Percentiles rank a stretch among this genome's conserved stretches.
Conservation (phyloP, 495 filamentous ascomycete genomes). For the Penicillium daleae region DNA sequence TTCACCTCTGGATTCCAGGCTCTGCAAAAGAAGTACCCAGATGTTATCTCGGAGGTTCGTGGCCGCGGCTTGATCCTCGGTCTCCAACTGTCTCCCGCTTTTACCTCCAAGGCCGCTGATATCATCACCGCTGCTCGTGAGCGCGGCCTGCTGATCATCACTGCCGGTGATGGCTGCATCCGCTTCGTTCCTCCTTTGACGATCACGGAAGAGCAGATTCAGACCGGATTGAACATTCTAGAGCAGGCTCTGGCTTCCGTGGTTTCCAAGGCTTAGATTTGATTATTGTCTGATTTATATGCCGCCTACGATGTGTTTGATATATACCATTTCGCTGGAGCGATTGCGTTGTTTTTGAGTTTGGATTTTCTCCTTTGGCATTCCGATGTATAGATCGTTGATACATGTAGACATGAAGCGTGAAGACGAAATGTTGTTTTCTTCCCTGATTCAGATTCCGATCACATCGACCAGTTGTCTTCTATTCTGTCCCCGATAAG, state of each 20-base stretch:
- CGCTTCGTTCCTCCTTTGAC: conserved; percentile 84
- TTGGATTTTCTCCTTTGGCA: background rate
- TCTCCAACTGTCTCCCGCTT: conserved; percentile 74
- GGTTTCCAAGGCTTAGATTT: conserved; percentile 27
- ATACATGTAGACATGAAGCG: conserved; percentile 1
- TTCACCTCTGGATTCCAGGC: conserved; percentile 67
- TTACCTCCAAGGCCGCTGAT: conserved; percentile 54
- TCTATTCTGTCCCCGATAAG: background rate
- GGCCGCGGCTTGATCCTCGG: conserved; percentile 86
- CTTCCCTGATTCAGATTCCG: background rate
- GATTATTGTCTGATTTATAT: conserved; percentile 17
- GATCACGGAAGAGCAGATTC: conserved; percentile 75
- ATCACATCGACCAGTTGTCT: background rate
- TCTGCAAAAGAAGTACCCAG: conserved; percentile 69
- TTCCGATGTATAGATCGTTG: conserved; percentile 1
- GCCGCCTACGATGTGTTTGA: conserved; percentile 24
- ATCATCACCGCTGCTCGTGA: conserved; percentile 86
- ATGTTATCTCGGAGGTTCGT: conserved; percentile 73
- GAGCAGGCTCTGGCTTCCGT: conserved; percentile 72
- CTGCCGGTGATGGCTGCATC: conserved; percentile 84
- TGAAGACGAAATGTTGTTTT: background rate
- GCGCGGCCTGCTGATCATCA: conserved; percentile 87
- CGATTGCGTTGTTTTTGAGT: conserved; percentile 13
- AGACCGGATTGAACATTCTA: conserved; percentile 73
- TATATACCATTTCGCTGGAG: conserved; percentile 29